These are phyloP conservation scores for Escovopsis sp. DNA, from an alignment of 2,329 filamentous ascomycete genomes.

Conservation along the genomic window DNA sequence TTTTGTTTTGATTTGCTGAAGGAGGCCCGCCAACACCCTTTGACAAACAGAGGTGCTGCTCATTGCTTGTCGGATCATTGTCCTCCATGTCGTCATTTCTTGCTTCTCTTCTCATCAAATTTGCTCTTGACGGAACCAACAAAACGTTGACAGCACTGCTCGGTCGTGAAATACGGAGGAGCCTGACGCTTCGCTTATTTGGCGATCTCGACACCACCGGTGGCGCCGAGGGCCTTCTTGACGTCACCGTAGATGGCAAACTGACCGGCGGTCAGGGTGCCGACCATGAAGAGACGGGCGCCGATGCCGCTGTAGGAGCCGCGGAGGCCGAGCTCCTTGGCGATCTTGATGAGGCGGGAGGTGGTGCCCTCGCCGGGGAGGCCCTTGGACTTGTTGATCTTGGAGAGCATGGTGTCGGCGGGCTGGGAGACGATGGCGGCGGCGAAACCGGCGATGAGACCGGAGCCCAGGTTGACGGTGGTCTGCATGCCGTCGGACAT, in stretches of 20 bases:
- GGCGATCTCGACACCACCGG: constrained; percentile 58
- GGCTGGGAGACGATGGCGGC: constrained; percentile 78
- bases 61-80: no score
- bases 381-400: constrained; percentile 93
- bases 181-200: no score
- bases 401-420: constrained; percentile 84
- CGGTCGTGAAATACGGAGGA: no score
- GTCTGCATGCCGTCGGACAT: constrained; percentile 58
- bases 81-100: no score
- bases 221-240: constrained; percentile 55
- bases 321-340: constrained; percentile 64
- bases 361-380: constrained; percentile 71
- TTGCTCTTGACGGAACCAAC: no score
- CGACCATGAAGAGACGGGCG: constrained; percentile 49
- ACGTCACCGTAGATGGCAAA: constrained; percentile 77
- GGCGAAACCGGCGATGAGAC: constrained; percentile 52
- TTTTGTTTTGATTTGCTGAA: no score
- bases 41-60: constrained; percentile 5
- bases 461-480: constrained; percentile 55
- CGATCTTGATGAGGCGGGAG: constrained; percentile 74
- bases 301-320: constrained; percentile 71
- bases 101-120: no score
- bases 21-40: constrained; percentile 1
- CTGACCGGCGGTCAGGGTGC: constrained; percentile 63
- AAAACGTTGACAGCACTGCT: no score